Evolutionary conservation across 1,284 basidiomycete genomes (phyloP).

Genomic region (Ustilago hordei): DNA sequence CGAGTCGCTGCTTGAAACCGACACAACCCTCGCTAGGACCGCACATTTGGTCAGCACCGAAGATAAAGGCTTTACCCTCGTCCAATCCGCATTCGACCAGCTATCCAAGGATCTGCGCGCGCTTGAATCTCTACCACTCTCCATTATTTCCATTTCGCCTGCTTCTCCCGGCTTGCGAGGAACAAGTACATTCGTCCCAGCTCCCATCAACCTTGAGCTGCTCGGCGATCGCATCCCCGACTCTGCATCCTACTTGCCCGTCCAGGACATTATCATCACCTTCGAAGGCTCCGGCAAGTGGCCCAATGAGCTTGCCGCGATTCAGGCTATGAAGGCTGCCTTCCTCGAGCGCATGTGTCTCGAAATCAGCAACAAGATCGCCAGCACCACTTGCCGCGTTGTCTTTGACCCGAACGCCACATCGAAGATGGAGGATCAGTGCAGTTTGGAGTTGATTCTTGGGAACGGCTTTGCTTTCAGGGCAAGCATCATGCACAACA

Average conservation of each 20-base stretch:
- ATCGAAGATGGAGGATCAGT: conserved; percentile 76
- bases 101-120: conserved; percentile 83
- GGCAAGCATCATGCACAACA: conserved; percentile 85
- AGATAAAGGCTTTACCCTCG: conserved; percentile 77
- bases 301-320: conserved; percentile 92
- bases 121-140: conserved; percentile 81
- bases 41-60: conserved; percentile 69
- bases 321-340: conserved; percentile 95
- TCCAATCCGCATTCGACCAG: conserved; percentile 82
- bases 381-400: conserved; percentile 70
- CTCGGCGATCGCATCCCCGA: conserved; percentile 67
- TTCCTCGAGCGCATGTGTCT: conserved; percentile 72
- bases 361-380: conserved; percentile 52
- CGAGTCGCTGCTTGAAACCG: conserved; percentile 75
- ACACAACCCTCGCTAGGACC: conserved; percentile 52
- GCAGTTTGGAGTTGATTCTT: conserved; percentile 82
- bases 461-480: conserved; percentile 88
- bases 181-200: conserved; percentile 80
- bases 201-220: conserved; percentile 72
- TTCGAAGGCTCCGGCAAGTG: conserved; percentile 85
- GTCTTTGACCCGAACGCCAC: conserved; percentile 72
- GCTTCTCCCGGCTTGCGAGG: conserved; percentile 80
- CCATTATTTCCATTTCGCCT: conserved; percentile 80
- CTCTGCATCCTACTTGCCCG: conserved; percentile 70
- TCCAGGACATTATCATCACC: conserved; percentile 72